phyloP scores from a whole-genome alignment of 495 filamentous ascomycete genomes.

The Lasiosphaeriaceae sp. region DNA sequence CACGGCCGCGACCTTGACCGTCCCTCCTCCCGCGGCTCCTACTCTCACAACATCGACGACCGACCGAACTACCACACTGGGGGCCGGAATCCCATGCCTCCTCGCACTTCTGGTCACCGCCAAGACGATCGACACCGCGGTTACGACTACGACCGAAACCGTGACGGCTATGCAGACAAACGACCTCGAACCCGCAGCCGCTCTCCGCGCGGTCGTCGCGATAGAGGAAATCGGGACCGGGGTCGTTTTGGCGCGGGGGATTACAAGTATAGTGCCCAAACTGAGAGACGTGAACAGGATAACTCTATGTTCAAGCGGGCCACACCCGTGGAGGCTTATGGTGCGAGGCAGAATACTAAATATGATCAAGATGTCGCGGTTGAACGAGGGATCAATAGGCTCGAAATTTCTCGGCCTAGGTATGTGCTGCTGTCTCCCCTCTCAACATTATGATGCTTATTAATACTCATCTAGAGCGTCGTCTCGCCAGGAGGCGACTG shows the following conservation, averaged over 20 bases:
- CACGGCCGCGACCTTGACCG: constrained; percentile 62
- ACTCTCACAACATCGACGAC: constrained; percentile 40
- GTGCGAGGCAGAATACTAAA: constrained; percentile 63
- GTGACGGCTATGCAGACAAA: constrained; percentile 51
- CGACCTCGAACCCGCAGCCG: constrained; percentile 65
- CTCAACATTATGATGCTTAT: constrained; percentile 5
- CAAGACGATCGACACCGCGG: constrained; percentile 17
- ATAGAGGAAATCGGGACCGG: constrained; percentile 39
- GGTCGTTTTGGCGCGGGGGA: constrained; percentile 16
- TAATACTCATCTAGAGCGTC: constrained; percentile 4
- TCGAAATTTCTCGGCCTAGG: constrained; percentile 24
- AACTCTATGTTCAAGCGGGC: constrained; percentile 27
- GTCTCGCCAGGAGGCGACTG: constrained; percentile 2
- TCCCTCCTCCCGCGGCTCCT: constrained; percentile 48
- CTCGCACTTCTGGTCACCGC: constrained; percentile 11
- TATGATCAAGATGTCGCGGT: constrained; percentile 55
- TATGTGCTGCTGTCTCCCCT: constrained; percentile 1
- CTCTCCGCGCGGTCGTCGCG: constrained; percentile 50
- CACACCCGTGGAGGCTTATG: constrained; percentile 30
- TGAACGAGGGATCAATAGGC: constrained; percentile 40
- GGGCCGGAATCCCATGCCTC: constrained; percentile 34
- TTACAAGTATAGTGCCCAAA: constrained; percentile 41
- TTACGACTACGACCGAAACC: constrained; percentile 27
- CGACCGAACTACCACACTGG: constrained; percentile 51
- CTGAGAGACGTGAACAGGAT: constrained; percentile 36